A percentile compares a stretch with the other conserved stretches of the same genome.
These are phyloP conservation scores for Cyclotella kingstonii DNA, from an alignment of 108 stramenopile species.

Conservation along the genomic window DNA sequence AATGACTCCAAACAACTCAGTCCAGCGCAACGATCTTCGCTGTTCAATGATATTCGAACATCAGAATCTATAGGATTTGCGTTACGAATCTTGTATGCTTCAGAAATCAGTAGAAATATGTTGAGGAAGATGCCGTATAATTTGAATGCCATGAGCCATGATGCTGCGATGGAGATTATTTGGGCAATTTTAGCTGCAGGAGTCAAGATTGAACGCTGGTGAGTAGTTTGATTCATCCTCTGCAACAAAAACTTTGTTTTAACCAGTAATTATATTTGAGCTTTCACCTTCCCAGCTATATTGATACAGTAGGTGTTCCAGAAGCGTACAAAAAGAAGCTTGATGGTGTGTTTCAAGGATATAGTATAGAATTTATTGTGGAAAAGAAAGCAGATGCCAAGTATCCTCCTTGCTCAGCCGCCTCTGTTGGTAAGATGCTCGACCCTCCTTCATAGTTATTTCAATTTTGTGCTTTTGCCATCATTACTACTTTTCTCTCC, in stretches of 20 bases:
- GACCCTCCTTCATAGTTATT: not conserved
- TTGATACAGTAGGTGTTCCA: slow-evolving; percentile 89
- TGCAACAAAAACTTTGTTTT: not conserved
- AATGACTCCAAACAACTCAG: slow-evolving; percentile 83
- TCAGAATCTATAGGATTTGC: slow-evolving; percentile 72
- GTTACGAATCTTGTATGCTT: slow-evolving; percentile 64
- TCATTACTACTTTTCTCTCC: not conserved
- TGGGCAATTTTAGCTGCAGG: slow-evolving; percentile 57
- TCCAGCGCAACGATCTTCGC: slow-evolving; percentile 56
- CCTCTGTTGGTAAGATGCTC: slow-evolving; percentile 59
- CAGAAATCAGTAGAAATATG: slow-evolving; percentile 85
- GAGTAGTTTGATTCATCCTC: slow-evolving; percentile 2
- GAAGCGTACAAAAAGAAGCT: slow-evolving; percentile 60
- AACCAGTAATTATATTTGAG: not conserved
- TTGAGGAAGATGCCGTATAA: slow-evolving; percentile 72
- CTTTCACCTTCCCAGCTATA: slow-evolving; percentile 23
- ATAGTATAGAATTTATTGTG: slow-evolving; percentile 77
- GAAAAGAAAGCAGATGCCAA: slow-evolving; percentile 93
- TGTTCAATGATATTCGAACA: slow-evolving; percentile 53
- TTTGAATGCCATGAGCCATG: slow-evolving; percentile 85
- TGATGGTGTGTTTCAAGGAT: slow-evolving; percentile 60
- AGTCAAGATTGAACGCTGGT: slow-evolving; percentile 61
- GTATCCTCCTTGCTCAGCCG: slow-evolving; percentile 86
- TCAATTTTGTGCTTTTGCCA: not conserved
- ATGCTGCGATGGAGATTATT: slow-evolving; percentile 82